Conservation (phyloP, 1,284 basidiomycete species). For the Inonotus obliquus region DNA sequence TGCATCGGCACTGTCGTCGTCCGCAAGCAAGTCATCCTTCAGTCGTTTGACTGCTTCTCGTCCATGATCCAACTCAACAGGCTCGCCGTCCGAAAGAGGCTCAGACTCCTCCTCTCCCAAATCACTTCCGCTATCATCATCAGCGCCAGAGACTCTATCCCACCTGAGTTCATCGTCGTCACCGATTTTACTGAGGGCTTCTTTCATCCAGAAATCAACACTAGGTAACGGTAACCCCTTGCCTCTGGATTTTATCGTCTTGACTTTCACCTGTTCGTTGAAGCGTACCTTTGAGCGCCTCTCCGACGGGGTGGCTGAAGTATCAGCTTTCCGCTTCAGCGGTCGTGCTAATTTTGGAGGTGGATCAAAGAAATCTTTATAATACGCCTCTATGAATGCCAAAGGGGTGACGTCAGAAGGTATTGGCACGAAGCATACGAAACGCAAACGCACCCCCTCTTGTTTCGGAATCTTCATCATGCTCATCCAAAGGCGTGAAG, state of each 20-base stretch:
- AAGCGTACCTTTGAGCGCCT: slow-evolving; percentile 59
- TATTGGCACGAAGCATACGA: slow-evolving; percentile 1
- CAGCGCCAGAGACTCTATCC: slow-evolving; percentile 20
- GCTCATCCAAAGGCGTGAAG: slow-evolving; percentile 58
- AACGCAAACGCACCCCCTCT: slow-evolving; percentile 35
- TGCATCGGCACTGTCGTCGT: slow-evolving; percentile 41
- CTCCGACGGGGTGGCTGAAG: slow-evolving; percentile 7
- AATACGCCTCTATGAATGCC: slow-evolving; percentile 47
- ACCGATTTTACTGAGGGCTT: slow-evolving; percentile 35
- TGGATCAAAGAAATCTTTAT: slow-evolving; percentile 71
- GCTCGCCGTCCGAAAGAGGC: slow-evolving; percentile 20
- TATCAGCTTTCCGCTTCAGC: slow-evolving; percentile 21
- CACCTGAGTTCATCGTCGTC: slow-evolving; percentile 30
- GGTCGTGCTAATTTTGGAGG: slow-evolving; percentile 32
- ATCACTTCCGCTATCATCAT: not conserved
- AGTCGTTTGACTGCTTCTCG: slow-evolving; percentile 50
- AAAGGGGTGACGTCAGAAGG: slow-evolving; percentile 10
- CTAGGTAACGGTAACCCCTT: slow-evolving; percentile 47
- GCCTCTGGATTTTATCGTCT: slow-evolving; percentile 67
- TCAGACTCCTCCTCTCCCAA: slow-evolving; percentile 21
- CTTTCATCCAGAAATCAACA: slow-evolving; percentile 29
- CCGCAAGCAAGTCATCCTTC: slow-evolving; percentile 66
- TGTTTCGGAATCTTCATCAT: slow-evolving; percentile 30
- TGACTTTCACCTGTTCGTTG: slow-evolving; percentile 76
- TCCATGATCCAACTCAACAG: slow-evolving; percentile 23